Evolutionary conservation across 371 early-diverging fungal genomes (phyloP).

Genomic region (Apophysomyces variabilis): DNA sequence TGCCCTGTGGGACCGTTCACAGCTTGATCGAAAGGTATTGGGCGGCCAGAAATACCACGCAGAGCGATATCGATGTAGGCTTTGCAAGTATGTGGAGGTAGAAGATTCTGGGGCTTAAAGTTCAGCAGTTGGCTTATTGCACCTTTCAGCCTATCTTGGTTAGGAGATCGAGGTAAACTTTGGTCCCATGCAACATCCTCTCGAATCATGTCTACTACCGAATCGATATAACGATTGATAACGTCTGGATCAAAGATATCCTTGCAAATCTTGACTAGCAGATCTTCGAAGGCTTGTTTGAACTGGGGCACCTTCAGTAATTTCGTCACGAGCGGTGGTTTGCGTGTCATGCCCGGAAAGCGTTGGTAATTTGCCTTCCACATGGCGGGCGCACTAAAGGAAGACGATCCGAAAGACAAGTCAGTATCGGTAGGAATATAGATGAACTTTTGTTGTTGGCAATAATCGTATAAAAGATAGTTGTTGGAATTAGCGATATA

Average conservation of each 20-base stretch:
- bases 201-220: slow-evolving; percentile 26
- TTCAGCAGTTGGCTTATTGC: neutral
- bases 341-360: slow-evolving; percentile 25
- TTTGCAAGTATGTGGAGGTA: neutral
- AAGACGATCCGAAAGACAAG: slow-evolving; percentile 30
- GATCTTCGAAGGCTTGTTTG: slow-evolving; percentile 25
- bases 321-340: slow-evolving; percentile 17
- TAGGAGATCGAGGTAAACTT: slow-evolving; percentile 23
- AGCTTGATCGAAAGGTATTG: slow-evolving; percentile 21
- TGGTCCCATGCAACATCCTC: slow-evolving; percentile 49
- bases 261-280: slow-evolving; percentile 24
- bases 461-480: slow-evolving; percentile 29
- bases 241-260: slow-evolving; percentile 27
- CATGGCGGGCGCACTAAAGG: slow-evolving; percentile 18
- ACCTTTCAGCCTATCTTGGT: slow-evolving; percentile 1
- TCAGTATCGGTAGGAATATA: slow-evolving; percentile 45
- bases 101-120: neutral
- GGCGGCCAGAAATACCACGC: neutral
- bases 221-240: slow-evolving; percentile 29
- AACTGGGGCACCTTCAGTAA: slow-evolving; percentile 22
- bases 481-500: slow-evolving; percentile 42
- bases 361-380: slow-evolving; percentile 35
- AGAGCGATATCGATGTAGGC: neutral
- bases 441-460: slow-evolving; percentile 21
- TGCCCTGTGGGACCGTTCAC: slow-evolving; percentile 25